Base-by-base conservation (phyloP, 2,329 filamentous ascomycete species). In the Xylariaceae sp. region DNA sequence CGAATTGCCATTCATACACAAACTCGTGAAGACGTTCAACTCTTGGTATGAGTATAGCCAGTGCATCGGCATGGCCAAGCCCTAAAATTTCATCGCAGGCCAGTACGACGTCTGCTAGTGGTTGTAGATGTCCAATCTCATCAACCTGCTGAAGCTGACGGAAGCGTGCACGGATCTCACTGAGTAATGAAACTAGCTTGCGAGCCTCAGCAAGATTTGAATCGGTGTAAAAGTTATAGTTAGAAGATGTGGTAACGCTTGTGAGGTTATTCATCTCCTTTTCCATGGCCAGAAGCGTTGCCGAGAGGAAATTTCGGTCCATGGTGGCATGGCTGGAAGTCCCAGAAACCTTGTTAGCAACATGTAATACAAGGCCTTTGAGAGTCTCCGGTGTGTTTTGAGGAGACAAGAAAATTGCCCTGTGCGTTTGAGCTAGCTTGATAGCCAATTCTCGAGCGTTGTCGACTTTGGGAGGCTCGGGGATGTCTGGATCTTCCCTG, bases 1-100 rank as follows among this genome's bases (percentile, higher is more conserved):
- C 83, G 66, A 84, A 84, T 68, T 99, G 91, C 94, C 94, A 99
- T 71, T 97, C 91, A 59, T 96, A 86, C 46, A 99, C 82, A 60
- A 87, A 85, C 0, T 78, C 80, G 71, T 97, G 89, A 4, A 99
- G 77, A 59, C 92, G 90, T 70, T 99, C 95, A 2, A 94, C 80
- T 66, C 88, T 89, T 1, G 87, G 88, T 49, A 99, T 81, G 53
- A 95, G 84, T 64, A 88, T 92, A 1, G 91, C 91, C 4, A 99
- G 76, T 0, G 94, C 92, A 52, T 96, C 91, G 1, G 83, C 81
- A 63, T 96, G 85, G 19, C 83, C 78, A 63, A 96, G 83, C 51
- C 86, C 80, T 1, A 95, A 77, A 0, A 95, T 77, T 60, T 88
- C 85, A 52, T 88, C 81, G 65, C 89, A 95, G 26, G 84, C 85